A percentile compares a stretch with the other conserved stretches of the same genome.
Evolutionary conservation across 495 filamentous ascomycete genomes (phyloP).

Genomic region (Neurospora sublineolata): DNA sequence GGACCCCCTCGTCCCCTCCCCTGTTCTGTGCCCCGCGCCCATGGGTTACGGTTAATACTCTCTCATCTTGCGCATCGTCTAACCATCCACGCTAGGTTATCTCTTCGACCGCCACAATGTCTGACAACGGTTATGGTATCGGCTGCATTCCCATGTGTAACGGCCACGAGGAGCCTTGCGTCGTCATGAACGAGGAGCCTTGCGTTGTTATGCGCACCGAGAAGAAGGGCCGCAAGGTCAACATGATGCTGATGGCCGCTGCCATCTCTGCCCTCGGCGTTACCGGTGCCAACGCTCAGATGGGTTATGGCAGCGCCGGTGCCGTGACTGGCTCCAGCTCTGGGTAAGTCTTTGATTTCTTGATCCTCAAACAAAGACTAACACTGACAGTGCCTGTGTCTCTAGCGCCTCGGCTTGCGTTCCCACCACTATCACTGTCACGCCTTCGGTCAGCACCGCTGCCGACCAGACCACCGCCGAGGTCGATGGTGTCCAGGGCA

Average conservation of each 20-base stretch:
- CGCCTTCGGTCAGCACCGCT: background rate
- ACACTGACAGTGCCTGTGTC: background rate
- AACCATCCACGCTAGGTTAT: background rate
- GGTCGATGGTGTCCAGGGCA: background rate
- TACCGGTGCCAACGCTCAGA: background rate
- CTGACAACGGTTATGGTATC: background rate
- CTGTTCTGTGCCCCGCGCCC: background rate
- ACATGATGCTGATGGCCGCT: background rate
- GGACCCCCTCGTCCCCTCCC: background rate
- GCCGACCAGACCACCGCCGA: background rate
- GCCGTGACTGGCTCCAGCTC: background rate
- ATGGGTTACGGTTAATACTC: background rate
- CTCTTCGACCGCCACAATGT: background rate
- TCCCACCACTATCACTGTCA: background rate
- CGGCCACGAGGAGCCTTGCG: background rate
- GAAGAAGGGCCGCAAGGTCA: background rate
- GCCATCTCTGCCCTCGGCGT: background rate
- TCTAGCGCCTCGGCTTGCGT: background rate
- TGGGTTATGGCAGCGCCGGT: background rate
- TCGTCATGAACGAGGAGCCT: background rate
- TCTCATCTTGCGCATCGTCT: background rate
- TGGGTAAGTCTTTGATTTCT: background rate
- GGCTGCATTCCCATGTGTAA: background rate
- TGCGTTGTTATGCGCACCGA: background rate
- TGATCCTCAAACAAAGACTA: background rate